Percentiles rank a stretch among this genome's conserved stretches.
These are phyloP conservation scores for Suzukiozyma palmioleophila DNA, from an alignment of 1,139 yeast species.

Conservation along the genomic window DNA sequence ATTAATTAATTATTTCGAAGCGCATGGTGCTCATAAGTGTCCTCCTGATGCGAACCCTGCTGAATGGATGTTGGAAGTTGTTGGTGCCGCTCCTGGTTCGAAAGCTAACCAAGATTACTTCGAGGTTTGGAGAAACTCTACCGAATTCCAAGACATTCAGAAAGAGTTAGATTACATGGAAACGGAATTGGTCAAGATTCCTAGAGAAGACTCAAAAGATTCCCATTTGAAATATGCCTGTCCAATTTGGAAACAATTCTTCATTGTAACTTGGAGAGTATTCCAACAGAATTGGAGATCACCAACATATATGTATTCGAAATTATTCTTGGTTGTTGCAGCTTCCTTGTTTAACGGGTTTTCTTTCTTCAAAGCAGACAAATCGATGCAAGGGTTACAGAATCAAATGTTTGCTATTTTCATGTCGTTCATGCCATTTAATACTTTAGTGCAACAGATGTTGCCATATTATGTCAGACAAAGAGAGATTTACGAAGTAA, in stretches of 20 bases:
- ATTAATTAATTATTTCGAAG: constrained; percentile 53
- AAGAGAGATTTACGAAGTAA: constrained; percentile 34
- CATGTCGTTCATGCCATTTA: constrained; percentile 46
- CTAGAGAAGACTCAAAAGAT: constrained; percentile 20
- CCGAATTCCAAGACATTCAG: constrained; percentile 20
- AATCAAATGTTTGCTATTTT: constrained; percentile 52
- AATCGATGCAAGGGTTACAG: constrained; percentile 37
- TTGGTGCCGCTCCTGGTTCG: constrained; percentile 38
- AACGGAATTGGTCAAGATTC: constrained; percentile 23
- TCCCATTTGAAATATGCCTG: constrained; percentile 22
- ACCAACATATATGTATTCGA: constrained; percentile 36
- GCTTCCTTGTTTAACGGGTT: constrained; percentile 47
- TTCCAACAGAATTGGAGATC: constrained; percentile 42
- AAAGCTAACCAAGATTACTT: constrained; percentile 31
- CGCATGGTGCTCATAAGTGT: constrained; percentile 47
- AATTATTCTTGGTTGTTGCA: constrained; percentile 30
- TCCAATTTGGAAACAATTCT: constrained; percentile 22
- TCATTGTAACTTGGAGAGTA: constrained; percentile 21
- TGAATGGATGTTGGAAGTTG: constrained; percentile 55
- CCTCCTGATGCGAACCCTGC: constrained; percentile 47
- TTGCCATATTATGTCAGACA: constrained; percentile 29
- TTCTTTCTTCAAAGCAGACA: constrained; percentile 32
- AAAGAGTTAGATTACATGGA: constrained; percentile 27
- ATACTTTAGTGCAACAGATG: constrained; percentile 52
- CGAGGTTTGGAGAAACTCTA: constrained; percentile 31